A percentile compares a stretch with the other conserved stretches of the same genome.
Evolutionary conservation across 495 filamentous ascomycete genomes (phyloP).

Genomic region (Aspergillus ellipticus): DNA sequence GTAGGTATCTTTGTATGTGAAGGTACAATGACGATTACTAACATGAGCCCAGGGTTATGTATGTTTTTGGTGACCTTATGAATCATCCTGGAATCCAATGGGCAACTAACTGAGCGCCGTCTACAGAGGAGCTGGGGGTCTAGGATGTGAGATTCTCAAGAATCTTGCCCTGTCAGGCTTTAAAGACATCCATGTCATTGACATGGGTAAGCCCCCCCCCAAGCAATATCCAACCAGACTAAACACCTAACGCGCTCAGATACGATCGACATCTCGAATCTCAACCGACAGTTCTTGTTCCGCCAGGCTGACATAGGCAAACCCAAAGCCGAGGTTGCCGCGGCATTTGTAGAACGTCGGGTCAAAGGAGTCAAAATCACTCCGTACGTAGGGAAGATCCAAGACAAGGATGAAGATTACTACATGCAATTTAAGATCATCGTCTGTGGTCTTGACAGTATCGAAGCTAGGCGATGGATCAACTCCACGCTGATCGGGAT

Average conservation of each 20-base stretch:
- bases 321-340: slow-evolving; percentile 90
- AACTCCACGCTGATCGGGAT: slow-evolving; percentile 89
- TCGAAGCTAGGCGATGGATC: slow-evolving; percentile 97
- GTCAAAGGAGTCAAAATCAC: slow-evolving; percentile 90
- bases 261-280: slow-evolving; percentile 97
- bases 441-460: slow-evolving; percentile 94
- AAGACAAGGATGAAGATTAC: slow-evolving; percentile 95
- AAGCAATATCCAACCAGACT: not conserved
- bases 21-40: slow-evolving; percentile 26
- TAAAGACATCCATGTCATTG: slow-evolving; percentile 96
- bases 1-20: slow-evolving; percentile 38
- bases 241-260: slow-evolving; percentile 47
- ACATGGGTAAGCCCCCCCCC: slow-evolving; percentile 70
- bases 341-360: slow-evolving; percentile 81
- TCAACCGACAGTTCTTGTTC: slow-evolving; percentile 98
- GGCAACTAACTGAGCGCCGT: slow-evolving; percentile 7
- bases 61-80: slow-evolving; percentile 4
- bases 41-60: slow-evolving; percentile 35
- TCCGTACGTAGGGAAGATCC: slow-evolving; percentile 88
- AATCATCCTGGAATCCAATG: not conserved
- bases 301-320: slow-evolving; percentile 88
- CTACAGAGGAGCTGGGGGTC: slow-evolving; percentile 80
- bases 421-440: slow-evolving; percentile 97
- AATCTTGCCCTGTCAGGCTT: slow-evolving; percentile 94
- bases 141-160: slow-evolving; percentile 97